Evolutionary conservation across 495 filamentous ascomycete species (phyloP).

Genomic region (Letharia columbiana): DNA sequence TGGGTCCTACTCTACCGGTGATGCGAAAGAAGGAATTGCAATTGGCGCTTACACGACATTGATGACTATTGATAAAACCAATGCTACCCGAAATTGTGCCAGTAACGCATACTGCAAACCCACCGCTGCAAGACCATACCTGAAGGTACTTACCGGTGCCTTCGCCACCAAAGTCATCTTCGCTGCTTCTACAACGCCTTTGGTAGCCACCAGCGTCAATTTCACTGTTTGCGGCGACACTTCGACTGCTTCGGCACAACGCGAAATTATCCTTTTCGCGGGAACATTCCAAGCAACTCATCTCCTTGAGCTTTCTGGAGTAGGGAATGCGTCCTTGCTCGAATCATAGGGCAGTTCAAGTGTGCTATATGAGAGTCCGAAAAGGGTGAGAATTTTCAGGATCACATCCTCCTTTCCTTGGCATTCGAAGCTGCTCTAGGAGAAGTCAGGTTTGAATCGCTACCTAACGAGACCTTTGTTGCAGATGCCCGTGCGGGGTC

Average conservation of each 20-base stretch:
- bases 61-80: slow-evolving; percentile 32
- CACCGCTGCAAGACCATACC: slow-evolving; percentile 36
- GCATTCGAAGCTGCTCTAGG: slow-evolving; percentile 18
- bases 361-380: slow-evolving; percentile 46
- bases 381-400: slow-evolving; percentile 42
- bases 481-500: slow-evolving; percentile 13
- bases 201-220: slow-evolving; percentile 28
- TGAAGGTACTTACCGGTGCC: slow-evolving; percentile 39
- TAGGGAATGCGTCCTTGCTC: slow-evolving; percentile 31
- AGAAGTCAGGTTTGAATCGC: slow-evolving; percentile 16
- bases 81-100: slow-evolving; percentile 45
- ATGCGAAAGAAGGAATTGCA: slow-evolving; percentile 33
- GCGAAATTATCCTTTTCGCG: slow-evolving; percentile 24
- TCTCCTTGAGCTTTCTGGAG: slow-evolving; percentile 35
- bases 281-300: slow-evolving; percentile 43
- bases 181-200: slow-evolving; percentile 2
- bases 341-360: slow-evolving; percentile 42
- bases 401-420: slow-evolving; percentile 31
- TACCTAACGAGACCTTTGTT: slow-evolving; percentile 10
- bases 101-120: slow-evolving; percentile 39
- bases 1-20: slow-evolving; percentile 29
- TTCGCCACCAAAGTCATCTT: slow-evolving; percentile 39
- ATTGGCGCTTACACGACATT: slow-evolving; percentile 36
- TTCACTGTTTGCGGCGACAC: slow-evolving; percentile 29
- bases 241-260: slow-evolving; percentile 25